A percentile compares a stretch with the other conserved stretches of the same genome.
phyloP scores from a whole-genome alignment of 352 stramenopile species.

The Phytophthora parvispora region DNA sequence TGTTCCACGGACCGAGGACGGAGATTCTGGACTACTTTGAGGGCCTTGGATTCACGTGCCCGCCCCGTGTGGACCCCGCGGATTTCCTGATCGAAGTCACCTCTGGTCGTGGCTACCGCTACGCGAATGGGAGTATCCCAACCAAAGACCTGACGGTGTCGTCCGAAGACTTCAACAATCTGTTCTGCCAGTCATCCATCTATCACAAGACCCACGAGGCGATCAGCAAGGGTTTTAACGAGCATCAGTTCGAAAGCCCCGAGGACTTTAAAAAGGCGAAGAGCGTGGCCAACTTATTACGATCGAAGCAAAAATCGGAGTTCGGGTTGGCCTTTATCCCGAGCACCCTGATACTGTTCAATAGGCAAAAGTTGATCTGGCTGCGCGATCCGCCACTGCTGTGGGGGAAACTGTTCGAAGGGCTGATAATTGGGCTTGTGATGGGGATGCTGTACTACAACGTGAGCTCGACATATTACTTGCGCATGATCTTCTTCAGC shows the following conservation, averaged over 20 bases:
- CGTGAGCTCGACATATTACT: conserved; percentile 61
- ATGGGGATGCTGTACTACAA: conserved; percentile 86
- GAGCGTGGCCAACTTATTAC: conserved; percentile 51
- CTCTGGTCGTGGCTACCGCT: conserved; percentile 60
- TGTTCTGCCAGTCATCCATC: conserved; percentile 67
- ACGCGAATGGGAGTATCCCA: conserved; percentile 49
- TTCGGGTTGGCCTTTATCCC: conserved; percentile 58
- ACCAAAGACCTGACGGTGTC: conserved; percentile 36
- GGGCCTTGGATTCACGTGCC: conserved; percentile 74
- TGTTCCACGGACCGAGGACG: conserved; percentile 93
- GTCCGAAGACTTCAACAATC: conserved; percentile 62
- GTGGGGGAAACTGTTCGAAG: conserved; percentile 74
- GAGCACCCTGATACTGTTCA: conserved; percentile 59
- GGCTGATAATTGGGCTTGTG: conserved; percentile 79
- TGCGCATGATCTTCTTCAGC: conserved; percentile 81
- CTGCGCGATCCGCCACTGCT: conserved; percentile 64
- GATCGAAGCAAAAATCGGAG: conserved; percentile 59
- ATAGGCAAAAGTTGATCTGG: conserved; percentile 75
- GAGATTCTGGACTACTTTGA: conserved; percentile 91
- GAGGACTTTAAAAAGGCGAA: conserved; percentile 67
- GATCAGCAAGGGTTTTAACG: conserved; percentile 61
- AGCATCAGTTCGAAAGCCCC: conserved; percentile 57
- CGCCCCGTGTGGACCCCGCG: conserved; percentile 68
- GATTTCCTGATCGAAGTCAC: conserved; percentile 82
- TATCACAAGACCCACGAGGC: conserved; percentile 61